Evolutionary conservation across 192 early-diverging fungal species (phyloP), one percentile per base, ranked within the genome.

Genomic region (Thamnidium elegans): DNA sequence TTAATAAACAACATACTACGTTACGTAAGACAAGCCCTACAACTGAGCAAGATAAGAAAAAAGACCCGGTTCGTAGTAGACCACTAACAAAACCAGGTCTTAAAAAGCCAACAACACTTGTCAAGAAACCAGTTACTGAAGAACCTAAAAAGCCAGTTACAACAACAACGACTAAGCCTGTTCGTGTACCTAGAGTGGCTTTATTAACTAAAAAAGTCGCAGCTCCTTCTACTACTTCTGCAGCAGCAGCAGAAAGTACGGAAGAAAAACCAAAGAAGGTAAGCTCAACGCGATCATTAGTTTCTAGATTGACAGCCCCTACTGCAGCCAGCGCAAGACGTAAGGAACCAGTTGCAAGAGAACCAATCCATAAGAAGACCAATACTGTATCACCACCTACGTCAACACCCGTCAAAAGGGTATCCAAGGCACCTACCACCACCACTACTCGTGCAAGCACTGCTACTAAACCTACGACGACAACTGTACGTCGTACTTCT

Each of bases 131-230:
- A 13, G 17, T 43, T 7, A 58, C 42, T 45, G 56, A 32, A 21
- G 39, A 13, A 23, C 7, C 31, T 17, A 20, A 23, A 19, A 62
- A 31, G 23, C 15, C 46, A 32, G 26, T 31, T 17, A 21, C 58
- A 30, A 19, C 45, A 30, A 34, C 15, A 62, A 47, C 15, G 11
- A 34, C 26, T 23, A 47, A 42, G 39, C 6, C 4, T 0, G 44
- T 54, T 50, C 65, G 65, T 36, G 65, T 66, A 30, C 65, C 65
- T 66, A 54, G 65, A 21, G 65, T 66, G 13, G 65, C 65, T 13
- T 21, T 23, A 26, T 17, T 66, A 5, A 36, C 52, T 4, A 69
- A 69, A 44, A 50, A 58, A 15, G 26, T 26, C 3, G 36, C 36
- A 39, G 7, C 36, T 6, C 36, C 36, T 9, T 39, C 36, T 39